Evolutionary conservation across 2,329 filamentous ascomycete genomes (phyloP).

Genomic region (Phaeosphaeria sp.): DNA sequence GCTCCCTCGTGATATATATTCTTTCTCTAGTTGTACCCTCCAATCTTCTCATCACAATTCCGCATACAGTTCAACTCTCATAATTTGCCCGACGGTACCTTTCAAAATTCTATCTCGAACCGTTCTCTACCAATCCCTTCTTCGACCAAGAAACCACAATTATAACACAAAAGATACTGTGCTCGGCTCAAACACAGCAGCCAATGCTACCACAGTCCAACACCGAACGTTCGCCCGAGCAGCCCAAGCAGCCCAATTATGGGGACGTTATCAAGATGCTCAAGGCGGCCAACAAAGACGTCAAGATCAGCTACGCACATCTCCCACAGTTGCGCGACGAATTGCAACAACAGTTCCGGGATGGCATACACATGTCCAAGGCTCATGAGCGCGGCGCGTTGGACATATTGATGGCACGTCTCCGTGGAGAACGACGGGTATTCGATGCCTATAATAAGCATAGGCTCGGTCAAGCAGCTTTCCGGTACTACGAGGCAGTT

Average conservation of each 20-base stretch:
- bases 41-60: not conserved
- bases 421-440: conserved; percentile 5
- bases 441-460: conserved; percentile 21
- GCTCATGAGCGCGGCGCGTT: not conserved
- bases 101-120: not conserved
- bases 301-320: conserved; percentile 3
- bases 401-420: conserved; percentile 3
- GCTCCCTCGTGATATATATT: not conserved
- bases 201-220: not conserved
- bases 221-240: not conserved
- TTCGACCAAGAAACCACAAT: not conserved
- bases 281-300: conserved; percentile 3
- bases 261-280: conserved; percentile 10
- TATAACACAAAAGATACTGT: not conserved
- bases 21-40: not conserved
- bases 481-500: not conserved
- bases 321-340: conserved; percentile 3
- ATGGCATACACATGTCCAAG: conserved; percentile 8
- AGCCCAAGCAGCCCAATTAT: not conserved
- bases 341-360: conserved; percentile 2
- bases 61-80: not conserved
- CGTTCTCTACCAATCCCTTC: not conserved
- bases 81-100: not conserved
- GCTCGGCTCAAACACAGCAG: not conserved
- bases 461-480: conserved; percentile 11